These are phyloP conservation scores for Ammopiptanthus mongolicus DNA, from an alignment of 306 rosid genomes.

Conservation along the genomic window DNA sequence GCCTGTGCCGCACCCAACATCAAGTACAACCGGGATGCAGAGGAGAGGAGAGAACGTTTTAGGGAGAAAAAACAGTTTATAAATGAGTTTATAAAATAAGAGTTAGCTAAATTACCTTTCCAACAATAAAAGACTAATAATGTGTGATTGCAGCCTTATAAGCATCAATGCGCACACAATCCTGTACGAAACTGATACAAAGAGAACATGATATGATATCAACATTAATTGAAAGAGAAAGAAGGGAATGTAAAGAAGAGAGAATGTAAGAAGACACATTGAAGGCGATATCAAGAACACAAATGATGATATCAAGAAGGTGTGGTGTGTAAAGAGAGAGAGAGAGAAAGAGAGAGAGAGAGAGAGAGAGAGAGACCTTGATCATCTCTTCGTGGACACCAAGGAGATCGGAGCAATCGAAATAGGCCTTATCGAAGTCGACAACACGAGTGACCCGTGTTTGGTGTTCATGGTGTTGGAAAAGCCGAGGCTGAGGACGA, in stretches of 20 bases:
- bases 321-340: not conserved
- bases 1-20: constrained; percentile 84
- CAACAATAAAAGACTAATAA: constrained; percentile 48
- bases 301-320: no score
- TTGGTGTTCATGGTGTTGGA: constrained; percentile 8
- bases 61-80: not conserved
- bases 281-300: no score
- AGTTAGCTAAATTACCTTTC: constrained; percentile 45
- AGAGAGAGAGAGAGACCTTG: constrained; percentile 37
- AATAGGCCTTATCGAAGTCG: constrained; percentile 72
- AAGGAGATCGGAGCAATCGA: constrained; percentile 63
- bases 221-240: not conserved
- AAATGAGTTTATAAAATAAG: not conserved
- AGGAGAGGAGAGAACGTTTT: not conserved
- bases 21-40: constrained; percentile 62
- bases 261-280: no score
- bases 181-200: constrained; percentile 45
- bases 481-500: no score
- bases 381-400: constrained; percentile 85
- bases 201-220: not conserved
- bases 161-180: constrained; percentile 62
- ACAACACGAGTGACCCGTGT: not conserved
- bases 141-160: constrained; percentile 59
- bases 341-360: not conserved
- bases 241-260: not conserved